Conservation (phyloP, 345 rosid species). For the Melaleuca alternifolia region DNA sequence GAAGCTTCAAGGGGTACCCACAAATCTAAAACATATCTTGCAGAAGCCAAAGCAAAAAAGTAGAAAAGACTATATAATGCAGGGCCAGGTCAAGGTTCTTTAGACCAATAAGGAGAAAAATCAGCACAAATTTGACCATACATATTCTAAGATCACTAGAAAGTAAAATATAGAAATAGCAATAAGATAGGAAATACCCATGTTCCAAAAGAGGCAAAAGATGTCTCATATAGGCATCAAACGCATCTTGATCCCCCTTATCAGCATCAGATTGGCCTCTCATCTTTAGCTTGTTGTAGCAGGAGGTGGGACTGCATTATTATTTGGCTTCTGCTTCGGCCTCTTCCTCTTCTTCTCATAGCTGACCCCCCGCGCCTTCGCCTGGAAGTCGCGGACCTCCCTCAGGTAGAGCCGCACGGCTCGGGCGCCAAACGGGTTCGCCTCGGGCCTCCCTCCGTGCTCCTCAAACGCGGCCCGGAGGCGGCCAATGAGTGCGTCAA, state of each 20-base stretch:
- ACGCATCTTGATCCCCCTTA: background rate
- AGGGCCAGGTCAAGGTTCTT: background rate
- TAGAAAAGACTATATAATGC: background rate
- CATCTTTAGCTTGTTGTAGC: background rate
- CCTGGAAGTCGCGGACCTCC: constrained; percentile 89
- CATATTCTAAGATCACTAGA: background rate
- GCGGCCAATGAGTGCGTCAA: constrained; percentile 92
- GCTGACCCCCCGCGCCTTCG: constrained; percentile 91
- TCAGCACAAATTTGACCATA: background rate
- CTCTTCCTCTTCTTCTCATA: constrained; percentile 81
- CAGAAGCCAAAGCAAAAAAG: background rate
- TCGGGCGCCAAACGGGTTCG: constrained; percentile 81
- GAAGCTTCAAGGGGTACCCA: background rate
- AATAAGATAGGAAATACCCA: background rate
- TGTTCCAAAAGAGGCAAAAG: background rate
- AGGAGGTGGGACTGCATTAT: background rate
- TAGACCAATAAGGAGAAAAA: background rate
- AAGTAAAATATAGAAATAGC: background rate
- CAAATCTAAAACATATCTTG: background rate
- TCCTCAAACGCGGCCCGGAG: constrained; percentile 95
- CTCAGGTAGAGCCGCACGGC: constrained; percentile 76
- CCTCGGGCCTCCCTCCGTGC: constrained; percentile 76
- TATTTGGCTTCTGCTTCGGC: constrained; percentile 3
- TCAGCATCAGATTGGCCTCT: background rate
- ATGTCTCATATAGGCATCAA: background rate